Evolutionary conservation across 2,329 filamentous ascomycete genomes (phyloP).

Genomic region (Myriosclerotinia duriaeana): DNA sequence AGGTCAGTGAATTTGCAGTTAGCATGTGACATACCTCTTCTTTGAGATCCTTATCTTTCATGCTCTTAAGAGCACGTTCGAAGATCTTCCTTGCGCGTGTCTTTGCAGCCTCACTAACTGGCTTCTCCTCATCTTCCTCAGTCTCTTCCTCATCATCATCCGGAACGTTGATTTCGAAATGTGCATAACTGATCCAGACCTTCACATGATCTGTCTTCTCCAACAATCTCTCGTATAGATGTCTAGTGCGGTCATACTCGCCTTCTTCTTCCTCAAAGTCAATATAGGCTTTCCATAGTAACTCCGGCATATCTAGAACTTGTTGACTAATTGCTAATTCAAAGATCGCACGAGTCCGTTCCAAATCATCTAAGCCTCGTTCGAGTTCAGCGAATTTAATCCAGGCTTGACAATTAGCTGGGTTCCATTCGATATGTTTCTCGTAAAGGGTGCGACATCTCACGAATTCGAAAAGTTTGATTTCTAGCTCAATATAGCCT

Average conservation of each 20-base stretch:
- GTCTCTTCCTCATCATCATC: constrained; percentile 65
- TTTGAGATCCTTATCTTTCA: constrained; percentile 88
- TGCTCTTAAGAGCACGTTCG: constrained; percentile 76
- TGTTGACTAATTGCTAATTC: constrained; percentile 83
- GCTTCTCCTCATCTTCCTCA: constrained; percentile 56
- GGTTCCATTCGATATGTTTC: constrained; percentile 91
- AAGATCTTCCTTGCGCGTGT: constrained; percentile 79
- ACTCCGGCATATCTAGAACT: constrained; percentile 91
- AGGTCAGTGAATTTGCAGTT: neutral
- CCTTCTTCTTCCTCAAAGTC: constrained; percentile 97
- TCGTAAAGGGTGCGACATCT: constrained; percentile 89
- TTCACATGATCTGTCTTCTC: constrained; percentile 98
- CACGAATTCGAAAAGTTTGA: constrained; percentile 90
- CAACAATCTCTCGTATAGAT: constrained; percentile 84
- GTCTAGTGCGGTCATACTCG: constrained; percentile 79
- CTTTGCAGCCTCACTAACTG: constrained; percentile 81
- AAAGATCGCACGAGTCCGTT: constrained; percentile 85
- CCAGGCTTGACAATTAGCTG: constrained; percentile 89
- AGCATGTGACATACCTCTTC: constrained; percentile 61
- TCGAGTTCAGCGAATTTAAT: constrained; percentile 95
- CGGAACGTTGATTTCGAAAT: constrained; percentile 93
- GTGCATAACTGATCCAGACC: constrained; percentile 98
- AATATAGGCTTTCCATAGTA: constrained; percentile 97
- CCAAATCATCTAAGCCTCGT: constrained; percentile 83
- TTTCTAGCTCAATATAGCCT: constrained; percentile 89